Conservation (phyloP, 2,329 filamentous ascomycete species). For the Albophoma yamanashiensis region DNA sequence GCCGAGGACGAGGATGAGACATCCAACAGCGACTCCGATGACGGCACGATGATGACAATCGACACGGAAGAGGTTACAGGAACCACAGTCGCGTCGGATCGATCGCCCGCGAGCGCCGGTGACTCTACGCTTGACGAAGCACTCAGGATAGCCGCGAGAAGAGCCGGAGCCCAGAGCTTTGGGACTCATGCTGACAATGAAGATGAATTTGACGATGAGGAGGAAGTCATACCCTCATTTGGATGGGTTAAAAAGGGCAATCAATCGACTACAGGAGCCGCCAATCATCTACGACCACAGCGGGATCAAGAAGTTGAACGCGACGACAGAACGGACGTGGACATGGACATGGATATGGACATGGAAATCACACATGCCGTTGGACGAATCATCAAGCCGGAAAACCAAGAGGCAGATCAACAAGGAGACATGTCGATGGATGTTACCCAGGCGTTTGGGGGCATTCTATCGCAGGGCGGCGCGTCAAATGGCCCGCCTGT, state of each 20-base stretch:
- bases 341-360: conserved; percentile 27
- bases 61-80: conserved; percentile 69
- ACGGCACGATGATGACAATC: conserved; percentile 72
- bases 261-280: conserved; percentile 18
- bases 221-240: conserved; percentile 67
- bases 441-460: conserved; percentile 72
- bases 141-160: conserved; percentile 61
- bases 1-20: conserved; percentile 38
- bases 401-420: conserved; percentile 25
- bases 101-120: conserved; percentile 46
- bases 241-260: conserved; percentile 56
- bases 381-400: conserved; percentile 39
- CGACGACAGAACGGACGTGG: conserved; percentile 22
- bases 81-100: conserved; percentile 52
- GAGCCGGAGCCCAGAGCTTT: conserved; percentile 63
- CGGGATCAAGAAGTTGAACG: conserved; percentile 4
- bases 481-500: background rate
- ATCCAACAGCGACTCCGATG: conserved; percentile 51
- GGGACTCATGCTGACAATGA: conserved; percentile 26
- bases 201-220: conserved; percentile 42
- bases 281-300: conserved; percentile 28
- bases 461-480: conserved; percentile 50
- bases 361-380: conserved; percentile 43
- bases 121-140: conserved; percentile 69
- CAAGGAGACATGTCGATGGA: conserved; percentile 85